Base-by-base conservation (phyloP, 2,329 filamentous ascomycete genomes). In the Trichoderma lentiforme region DNA sequence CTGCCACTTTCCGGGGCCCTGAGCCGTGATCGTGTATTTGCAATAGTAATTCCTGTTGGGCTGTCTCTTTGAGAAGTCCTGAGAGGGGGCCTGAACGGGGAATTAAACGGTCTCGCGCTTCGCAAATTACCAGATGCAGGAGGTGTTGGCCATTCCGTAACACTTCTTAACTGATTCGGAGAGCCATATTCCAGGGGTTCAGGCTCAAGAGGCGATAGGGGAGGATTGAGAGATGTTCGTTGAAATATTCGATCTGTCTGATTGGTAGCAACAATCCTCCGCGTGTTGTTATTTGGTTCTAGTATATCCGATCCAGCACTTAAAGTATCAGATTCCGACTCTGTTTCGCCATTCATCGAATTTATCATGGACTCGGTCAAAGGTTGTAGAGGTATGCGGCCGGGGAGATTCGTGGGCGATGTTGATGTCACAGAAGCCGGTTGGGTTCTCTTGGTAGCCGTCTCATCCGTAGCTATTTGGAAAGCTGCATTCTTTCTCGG, bases 401-500 rank as follows among this genome's bases (percentile, higher is more conserved):
- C 53, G 1, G 47, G 15, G 12, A 26, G 11, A 4, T 51, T 36
- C 2, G 36, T 12, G 2, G 43, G 18, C 9, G 51, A n/a, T 28
- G 51, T 28, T 2, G 11, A 12, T 21, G 21, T 53, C 47, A 53
- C 21, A n/a, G n/a, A 39, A 9, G 39, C 14, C 51, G 39, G 3
- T 3, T n/a, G 7, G 14, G 39, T 36, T 30, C 15, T 36, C 0
- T 14, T 21, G n/a, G 77, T 81, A 53, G 80, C 80, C 18, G 81
- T 81, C 43, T 80, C 75, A 73, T 82, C 81, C 30, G 74, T 78
- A 64, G 79, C 79, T 74, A 82, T 82, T 21, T 79, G 73, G 56
- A 82, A 80, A 21, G 76, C 75, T 18, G 76, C 61, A 15, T 74
- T 71, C 14, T 70, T 68, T 18, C 69, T 74, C 8, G 76, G 73